A percentile compares a stretch with the other conserved stretches of the same genome.
Evolutionary conservation across 306 rosid species (phyloP).

Genomic region (Calophaca sinica): DNA sequence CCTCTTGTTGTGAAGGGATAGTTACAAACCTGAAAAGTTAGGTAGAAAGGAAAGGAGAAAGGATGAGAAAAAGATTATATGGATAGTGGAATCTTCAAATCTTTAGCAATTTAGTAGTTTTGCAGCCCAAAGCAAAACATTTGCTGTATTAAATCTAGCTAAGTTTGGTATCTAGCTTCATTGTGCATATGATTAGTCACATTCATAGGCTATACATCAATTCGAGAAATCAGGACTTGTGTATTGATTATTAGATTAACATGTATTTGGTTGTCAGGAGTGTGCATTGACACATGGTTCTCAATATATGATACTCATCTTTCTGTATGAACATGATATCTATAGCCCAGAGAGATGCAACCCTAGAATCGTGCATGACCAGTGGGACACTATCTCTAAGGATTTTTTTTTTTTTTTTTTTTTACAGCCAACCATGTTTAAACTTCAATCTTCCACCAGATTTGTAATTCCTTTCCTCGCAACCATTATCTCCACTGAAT

Average conservation of each 20-base stretch:
- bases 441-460: no score
- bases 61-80: conserved; percentile 33
- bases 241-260: conserved; percentile 1
- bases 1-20: conserved; percentile 99
- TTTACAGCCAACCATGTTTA: no score
- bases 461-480: no score
- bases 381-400: no score
- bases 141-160: conserved; percentile 23
- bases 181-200: conserved; percentile 10
- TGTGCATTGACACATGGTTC: conserved; percentile 8
- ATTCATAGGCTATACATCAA: neutral
- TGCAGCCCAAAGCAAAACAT: conserved; percentile 32
- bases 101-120: conserved; percentile 15
- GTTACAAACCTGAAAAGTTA: conserved; percentile 74
- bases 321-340: no score
- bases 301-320: neutral
- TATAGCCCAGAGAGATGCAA: no score
- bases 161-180: conserved; percentile 4
- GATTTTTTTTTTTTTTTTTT: no score
- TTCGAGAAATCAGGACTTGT: neutral
- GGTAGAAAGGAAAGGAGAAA: conserved; percentile 34
- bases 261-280: neutral
- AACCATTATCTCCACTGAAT: no score
- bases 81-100: conserved; percentile 33
- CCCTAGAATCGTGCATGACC: no score